Percentiles rank a stretch among this genome's conserved stretches.
Conservation (phyloP, 2,329 filamentous ascomycete genomes). For the Microdochium nivale region DNA sequence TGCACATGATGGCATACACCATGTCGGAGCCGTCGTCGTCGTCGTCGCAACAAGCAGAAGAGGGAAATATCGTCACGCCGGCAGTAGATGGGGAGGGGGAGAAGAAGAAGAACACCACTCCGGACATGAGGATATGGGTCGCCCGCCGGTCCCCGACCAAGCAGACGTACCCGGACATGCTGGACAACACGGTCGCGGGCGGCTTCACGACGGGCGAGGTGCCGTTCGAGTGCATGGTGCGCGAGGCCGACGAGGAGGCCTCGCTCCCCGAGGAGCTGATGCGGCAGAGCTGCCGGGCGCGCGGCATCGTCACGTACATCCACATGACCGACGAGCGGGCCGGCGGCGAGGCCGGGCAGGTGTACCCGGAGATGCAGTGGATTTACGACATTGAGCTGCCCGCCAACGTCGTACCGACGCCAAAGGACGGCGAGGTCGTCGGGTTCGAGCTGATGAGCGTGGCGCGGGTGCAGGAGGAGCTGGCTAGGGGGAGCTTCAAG, state of each 20-base stretch:
- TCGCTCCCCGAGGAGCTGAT: slow-evolving; percentile 65
- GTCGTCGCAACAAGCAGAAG: slow-evolving; percentile 14
- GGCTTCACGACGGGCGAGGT: slow-evolving; percentile 73
- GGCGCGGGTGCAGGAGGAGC: slow-evolving; percentile 62
- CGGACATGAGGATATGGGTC: slow-evolving; percentile 78
- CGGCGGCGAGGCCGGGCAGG: slow-evolving; percentile 70
- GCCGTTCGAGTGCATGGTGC: slow-evolving; percentile 72
- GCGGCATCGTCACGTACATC: slow-evolving; percentile 75
- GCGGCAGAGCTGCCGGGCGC: slow-evolving; percentile 44
- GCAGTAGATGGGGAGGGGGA: background rate
- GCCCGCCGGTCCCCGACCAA: slow-evolving; percentile 69
- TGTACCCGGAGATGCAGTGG: slow-evolving; percentile 89
- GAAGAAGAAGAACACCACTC: background rate
- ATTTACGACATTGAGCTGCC: slow-evolving; percentile 81
- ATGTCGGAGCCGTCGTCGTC: too few species aligned
- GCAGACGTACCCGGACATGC: slow-evolving; percentile 81
- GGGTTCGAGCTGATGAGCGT: slow-evolving; percentile 72
- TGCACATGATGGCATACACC: slow-evolving; percentile 68
- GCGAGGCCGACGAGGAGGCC: slow-evolving; percentile 87
- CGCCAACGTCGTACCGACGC: slow-evolving; percentile 57
- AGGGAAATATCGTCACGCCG: background rate
- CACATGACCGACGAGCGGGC: slow-evolving; percentile 68
- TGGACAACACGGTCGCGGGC: slow-evolving; percentile 91
- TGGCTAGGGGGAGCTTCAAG: slow-evolving; percentile 75
- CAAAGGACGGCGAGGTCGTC: slow-evolving; percentile 84